These are phyloP conservation scores for Neopestalotiopsis clavispora DNA, from an alignment of 2,329 filamentous ascomycete genomes.

Conservation along the genomic window DNA sequence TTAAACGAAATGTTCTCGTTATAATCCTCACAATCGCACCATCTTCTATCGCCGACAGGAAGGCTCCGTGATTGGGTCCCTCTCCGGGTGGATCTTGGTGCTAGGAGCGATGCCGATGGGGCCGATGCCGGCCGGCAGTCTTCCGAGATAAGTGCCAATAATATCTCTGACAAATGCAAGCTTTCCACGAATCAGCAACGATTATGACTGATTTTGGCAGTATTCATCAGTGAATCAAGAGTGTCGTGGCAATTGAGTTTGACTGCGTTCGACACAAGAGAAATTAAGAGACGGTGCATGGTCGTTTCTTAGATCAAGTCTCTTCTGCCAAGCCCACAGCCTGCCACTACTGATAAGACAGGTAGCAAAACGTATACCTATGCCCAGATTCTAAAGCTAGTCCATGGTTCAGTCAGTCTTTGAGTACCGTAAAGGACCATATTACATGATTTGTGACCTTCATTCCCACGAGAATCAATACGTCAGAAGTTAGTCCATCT, in stretches of 20 bases:
- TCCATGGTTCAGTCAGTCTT: too few relatives aligned
- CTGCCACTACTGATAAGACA: too few relatives aligned
- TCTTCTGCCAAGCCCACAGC: too few relatives aligned
- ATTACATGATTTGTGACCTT: too few relatives aligned
- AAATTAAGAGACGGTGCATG: too few relatives aligned
- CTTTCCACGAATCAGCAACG: neutral
- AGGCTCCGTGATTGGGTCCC: neutral
- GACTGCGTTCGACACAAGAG: too few relatives aligned
- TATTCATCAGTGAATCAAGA: neutral
- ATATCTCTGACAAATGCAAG: neutral
- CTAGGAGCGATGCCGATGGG: neutral
- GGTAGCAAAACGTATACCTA: too few relatives aligned
- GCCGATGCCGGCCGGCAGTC: neutral
- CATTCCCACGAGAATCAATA: too few relatives aligned
- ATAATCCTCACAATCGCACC: neutral
- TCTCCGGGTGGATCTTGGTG: neutral
- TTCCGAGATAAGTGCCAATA: conserved; percentile 1
- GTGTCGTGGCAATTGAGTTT: neutral
- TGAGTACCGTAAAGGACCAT: too few relatives aligned
- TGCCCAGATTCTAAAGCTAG: too few relatives aligned
- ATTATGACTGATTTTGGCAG: neutral
- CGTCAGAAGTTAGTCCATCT: too few relatives aligned
- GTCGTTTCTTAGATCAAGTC: too few relatives aligned
- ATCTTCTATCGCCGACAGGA: neutral
- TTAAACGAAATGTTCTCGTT: neutral